phyloP scores from a whole-genome alignment of 352 stramenopile species.

The Phytopythium boreale region DNA sequence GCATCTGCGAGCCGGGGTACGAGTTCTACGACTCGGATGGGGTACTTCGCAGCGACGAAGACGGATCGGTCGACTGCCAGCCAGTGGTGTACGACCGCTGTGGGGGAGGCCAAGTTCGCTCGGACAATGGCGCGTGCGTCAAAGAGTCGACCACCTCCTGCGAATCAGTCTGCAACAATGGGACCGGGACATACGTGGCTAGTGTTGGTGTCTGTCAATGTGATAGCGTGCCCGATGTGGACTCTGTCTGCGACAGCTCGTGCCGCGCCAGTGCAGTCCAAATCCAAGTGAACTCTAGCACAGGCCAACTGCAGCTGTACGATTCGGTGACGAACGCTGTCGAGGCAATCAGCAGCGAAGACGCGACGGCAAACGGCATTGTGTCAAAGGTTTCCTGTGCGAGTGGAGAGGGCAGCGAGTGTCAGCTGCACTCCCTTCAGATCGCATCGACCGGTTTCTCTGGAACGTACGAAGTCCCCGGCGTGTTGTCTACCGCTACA shows the following conservation, averaged over 20 bases:
- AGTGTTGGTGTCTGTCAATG: conserved; percentile 89
- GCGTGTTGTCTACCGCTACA: conserved; percentile 11
- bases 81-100: conserved; percentile 90
- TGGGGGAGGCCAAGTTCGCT: conserved; percentile 62
- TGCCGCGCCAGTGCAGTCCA: conserved; percentile 58
- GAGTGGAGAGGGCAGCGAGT: conserved; percentile 16
- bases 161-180: conserved; percentile 58
- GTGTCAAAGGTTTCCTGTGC: conserved; percentile 54
- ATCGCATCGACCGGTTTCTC: conserved; percentile 50
- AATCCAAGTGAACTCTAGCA: conserved; percentile 57
- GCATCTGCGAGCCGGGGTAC: conserved; percentile 89
- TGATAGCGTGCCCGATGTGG: conserved; percentile 63
- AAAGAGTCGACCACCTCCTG: conserved; percentile 37
- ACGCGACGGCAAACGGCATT: conserved; percentile 19
- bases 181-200: conserved; percentile 67
- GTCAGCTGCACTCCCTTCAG: conserved; percentile 54
- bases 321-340: conserved; percentile 37
- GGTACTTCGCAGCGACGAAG: conserved; percentile 74
- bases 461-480: conserved; percentile 60
- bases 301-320: conserved; percentile 57
- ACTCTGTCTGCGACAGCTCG: conserved; percentile 73
- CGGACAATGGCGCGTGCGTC: conserved; percentile 67
- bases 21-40: conserved; percentile 90
- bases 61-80: conserved; percentile 89
- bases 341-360: conserved; percentile 9